These are phyloP conservation scores for Colletotrichum cordylinicola DNA, from an alignment of 2,329 filamentous ascomycete species.

Conservation along the genomic window DNA sequence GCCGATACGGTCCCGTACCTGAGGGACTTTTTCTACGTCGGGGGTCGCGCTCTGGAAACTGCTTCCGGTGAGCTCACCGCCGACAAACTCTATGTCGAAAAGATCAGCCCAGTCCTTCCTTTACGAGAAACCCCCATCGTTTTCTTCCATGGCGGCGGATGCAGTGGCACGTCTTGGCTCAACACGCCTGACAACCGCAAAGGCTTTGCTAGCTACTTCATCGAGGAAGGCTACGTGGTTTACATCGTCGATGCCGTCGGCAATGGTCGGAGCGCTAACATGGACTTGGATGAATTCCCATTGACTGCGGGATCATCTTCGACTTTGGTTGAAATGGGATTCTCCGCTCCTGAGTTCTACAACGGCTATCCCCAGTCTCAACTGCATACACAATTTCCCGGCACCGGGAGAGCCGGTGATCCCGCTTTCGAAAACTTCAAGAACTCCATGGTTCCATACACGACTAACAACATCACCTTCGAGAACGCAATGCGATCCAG, in stretches of 20 bases:
- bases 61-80: constrained; percentile 32
- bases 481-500: constrained; percentile 32
- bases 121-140: background rate
- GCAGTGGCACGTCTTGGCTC: constrained; percentile 32
- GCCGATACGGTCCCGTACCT: constrained; percentile 19
- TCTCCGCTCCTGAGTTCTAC: constrained; percentile 34
- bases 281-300: constrained; percentile 24
- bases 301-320: constrained; percentile 18
- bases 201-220: constrained; percentile 52
- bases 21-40: constrained; percentile 38
- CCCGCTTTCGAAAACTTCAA: constrained; percentile 33
- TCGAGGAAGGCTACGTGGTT: constrained; percentile 45
- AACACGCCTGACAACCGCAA: constrained; percentile 51
- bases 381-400: constrained; percentile 44
- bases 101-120: constrained; percentile 36
- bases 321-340: constrained; percentile 29
- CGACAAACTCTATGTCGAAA: constrained; percentile 61
- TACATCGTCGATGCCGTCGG: constrained; percentile 49
- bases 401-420: constrained; percentile 30
- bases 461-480: constrained; percentile 29
- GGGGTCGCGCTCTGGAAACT: constrained; percentile 37
- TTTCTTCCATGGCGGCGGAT: constrained; percentile 7
- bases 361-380: constrained; percentile 30
- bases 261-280: constrained; percentile 39
- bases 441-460: constrained; percentile 30